Evolutionary conservation across 1,139 yeast species (phyloP).

Genomic region (Barnettozyma hawaiiensis): DNA sequence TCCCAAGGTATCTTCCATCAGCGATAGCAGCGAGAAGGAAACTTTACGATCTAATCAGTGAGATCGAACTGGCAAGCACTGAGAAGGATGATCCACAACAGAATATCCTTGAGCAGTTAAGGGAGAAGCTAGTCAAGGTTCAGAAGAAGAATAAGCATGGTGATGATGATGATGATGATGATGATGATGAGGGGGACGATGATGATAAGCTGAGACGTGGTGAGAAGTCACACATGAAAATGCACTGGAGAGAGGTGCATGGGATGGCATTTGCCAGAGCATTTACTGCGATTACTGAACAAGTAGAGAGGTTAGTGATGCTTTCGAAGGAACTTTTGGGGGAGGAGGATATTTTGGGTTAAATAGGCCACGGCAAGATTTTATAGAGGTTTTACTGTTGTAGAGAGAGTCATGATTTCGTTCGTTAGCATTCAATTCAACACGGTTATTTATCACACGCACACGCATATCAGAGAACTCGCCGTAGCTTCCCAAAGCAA

Average conservation of each 20-base stretch:
- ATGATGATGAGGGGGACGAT: constrained; percentile 1
- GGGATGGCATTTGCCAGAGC: constrained; percentile 45
- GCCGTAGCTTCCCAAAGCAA: not conserved
- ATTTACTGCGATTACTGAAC: constrained; percentile 41
- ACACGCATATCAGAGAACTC: not conserved
- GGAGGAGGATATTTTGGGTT: constrained; percentile 29
- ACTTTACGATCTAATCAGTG: constrained; percentile 36
- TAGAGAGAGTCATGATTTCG: not conserved
- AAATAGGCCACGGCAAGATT: not conserved
- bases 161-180: constrained; percentile 1
- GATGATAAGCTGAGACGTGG: constrained; percentile 6
- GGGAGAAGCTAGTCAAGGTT: constrained; percentile 12
- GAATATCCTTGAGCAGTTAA: constrained; percentile 10
- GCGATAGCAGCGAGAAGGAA: constrained; percentile 38
- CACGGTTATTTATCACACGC: not conserved
- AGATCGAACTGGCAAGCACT: constrained; percentile 24
- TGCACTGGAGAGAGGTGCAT: constrained; percentile 43
- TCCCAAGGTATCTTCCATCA: constrained; percentile 42
- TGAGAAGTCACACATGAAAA: constrained; percentile 26
- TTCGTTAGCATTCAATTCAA: not conserved
- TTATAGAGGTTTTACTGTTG: not conserved
- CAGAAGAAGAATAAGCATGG: constrained; percentile 2
- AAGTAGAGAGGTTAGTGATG: constrained; percentile 34
- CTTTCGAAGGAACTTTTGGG: constrained; percentile 40
- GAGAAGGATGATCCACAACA: constrained; percentile 1